Evolutionary conservation across 2,329 filamentous ascomycete genomes (phyloP).

Genomic region (Leptosphaerulina australis): DNA sequence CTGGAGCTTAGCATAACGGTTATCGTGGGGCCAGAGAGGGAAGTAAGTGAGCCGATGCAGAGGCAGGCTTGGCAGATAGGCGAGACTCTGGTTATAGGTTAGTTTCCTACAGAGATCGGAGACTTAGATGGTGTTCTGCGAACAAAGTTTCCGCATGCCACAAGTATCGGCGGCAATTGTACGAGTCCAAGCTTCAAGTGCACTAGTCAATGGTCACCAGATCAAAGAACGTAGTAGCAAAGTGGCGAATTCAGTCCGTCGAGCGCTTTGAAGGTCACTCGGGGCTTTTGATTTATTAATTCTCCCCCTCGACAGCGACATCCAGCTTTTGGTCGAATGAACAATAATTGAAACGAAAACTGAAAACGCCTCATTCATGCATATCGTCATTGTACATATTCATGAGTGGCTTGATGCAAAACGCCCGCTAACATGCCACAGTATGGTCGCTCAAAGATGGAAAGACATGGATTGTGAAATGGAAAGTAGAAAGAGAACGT

Average conservation of each 20-base stretch:
- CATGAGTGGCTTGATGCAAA: constrained; percentile 17
- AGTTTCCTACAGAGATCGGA: background rate
- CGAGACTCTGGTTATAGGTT: background rate
- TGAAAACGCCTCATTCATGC: constrained; percentile 36
- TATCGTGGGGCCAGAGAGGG: background rate
- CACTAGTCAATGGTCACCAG: constrained; percentile 1
- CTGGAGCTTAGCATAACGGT: background rate
- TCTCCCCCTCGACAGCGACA: background rate
- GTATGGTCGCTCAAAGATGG: constrained; percentile 8
- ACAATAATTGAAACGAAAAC: constrained; percentile 4
- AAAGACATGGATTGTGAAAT: constrained; percentile 8
- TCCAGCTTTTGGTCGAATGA: background rate
- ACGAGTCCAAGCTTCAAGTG: background rate
- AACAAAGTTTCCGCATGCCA: background rate
- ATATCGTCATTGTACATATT: constrained; percentile 31
- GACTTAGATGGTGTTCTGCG: background rate
- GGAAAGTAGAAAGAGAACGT: background rate
- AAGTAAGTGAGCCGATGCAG: constrained; percentile 7
- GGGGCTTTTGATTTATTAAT: background rate
- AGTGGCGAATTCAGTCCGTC: constrained; percentile 6
- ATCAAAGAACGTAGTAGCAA: constrained; percentile 6
- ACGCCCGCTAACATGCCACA: constrained; percentile 38
- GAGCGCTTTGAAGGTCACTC: background rate
- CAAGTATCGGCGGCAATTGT: background rate
- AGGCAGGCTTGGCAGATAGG: background rate